Conservation (phyloP, 768 basidiomycete species). For the Psilocybe sp. region DNA sequence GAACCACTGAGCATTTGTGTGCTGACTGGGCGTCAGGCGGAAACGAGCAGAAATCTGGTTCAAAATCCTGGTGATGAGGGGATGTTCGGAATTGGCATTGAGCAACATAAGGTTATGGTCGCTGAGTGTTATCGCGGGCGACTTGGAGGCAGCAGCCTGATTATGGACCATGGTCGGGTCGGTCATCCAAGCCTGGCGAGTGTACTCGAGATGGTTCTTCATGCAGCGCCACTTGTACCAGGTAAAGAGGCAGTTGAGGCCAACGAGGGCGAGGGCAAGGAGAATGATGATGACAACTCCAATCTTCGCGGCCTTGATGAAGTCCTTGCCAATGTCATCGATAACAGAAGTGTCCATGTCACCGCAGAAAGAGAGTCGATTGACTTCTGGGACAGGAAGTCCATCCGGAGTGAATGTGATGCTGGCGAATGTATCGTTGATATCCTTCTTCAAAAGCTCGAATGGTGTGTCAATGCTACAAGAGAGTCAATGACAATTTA, state of each 20-base stretch:
- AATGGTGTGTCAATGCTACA: conserved; percentile 81
- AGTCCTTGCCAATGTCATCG: conserved; percentile 77
- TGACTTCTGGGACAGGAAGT: conserved; percentile 75
- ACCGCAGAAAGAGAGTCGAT: conserved; percentile 70
- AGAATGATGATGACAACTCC: conserved; percentile 72
- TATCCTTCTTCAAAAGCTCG: conserved; percentile 81
- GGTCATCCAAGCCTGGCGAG: conserved; percentile 72
- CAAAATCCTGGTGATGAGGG: conserved; percentile 65
- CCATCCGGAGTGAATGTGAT: conserved; percentile 68
- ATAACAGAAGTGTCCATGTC: conserved; percentile 80
- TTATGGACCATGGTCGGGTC: conserved; percentile 62
- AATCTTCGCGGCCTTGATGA: conserved; percentile 79
- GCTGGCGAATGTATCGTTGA: conserved; percentile 81
- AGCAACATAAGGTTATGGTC: conserved; percentile 82
- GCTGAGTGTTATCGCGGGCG: conserved; percentile 57
- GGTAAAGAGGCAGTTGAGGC: conserved; percentile 71
- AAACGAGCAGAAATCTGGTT: conserved; percentile 50
- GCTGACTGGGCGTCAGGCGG: conserved; percentile 55
- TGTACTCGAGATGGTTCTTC: conserved; percentile 61
- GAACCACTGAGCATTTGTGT: conserved; percentile 82
- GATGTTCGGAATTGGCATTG: conserved; percentile 65
- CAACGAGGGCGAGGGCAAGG: conserved; percentile 70
- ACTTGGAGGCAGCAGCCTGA: conserved; percentile 22
- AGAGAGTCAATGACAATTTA: conserved; percentile 2
- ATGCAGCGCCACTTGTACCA: conserved; percentile 87